These are phyloP conservation scores for Tricholoma matsutake DNA, from an alignment of 768 basidiomycete species.

Conservation along the genomic window DNA sequence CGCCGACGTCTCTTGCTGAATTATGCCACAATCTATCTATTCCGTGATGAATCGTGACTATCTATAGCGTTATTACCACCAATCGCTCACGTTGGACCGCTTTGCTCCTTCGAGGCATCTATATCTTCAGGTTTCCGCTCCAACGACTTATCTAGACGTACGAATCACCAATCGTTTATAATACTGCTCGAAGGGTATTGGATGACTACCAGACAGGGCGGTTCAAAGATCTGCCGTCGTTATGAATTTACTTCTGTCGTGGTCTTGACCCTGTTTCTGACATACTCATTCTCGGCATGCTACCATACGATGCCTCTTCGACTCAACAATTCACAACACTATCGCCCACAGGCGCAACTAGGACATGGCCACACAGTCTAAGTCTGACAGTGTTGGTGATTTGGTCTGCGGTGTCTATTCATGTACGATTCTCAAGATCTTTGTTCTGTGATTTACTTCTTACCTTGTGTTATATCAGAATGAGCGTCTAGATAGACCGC, in stretches of 20 bases:
- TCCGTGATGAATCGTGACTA: neutral
- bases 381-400: neutral
- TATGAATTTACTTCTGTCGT: neutral
- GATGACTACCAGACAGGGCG: neutral
- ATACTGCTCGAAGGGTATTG: neutral
- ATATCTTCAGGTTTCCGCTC: neutral
- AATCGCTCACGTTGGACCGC: neutral
- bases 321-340: constrained; percentile 3
- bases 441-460: neutral
- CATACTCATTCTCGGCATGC: neutral
- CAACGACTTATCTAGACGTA: neutral
- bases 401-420: neutral
- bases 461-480: neutral
- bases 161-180: neutral
- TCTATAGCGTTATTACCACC: neutral
- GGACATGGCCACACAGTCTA: too few species aligned
- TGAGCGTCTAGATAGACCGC: constrained; percentile 5
- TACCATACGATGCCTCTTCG: neutral
- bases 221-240: neutral
- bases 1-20: neutral
- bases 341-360: too few species aligned
- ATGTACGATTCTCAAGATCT: neutral
- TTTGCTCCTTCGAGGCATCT: neutral
- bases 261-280: too few species aligned
- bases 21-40: neutral